phyloP scores from a whole-genome alignment of 805 yeast genomes.

The Barnettozyma botsteinii region DNA sequence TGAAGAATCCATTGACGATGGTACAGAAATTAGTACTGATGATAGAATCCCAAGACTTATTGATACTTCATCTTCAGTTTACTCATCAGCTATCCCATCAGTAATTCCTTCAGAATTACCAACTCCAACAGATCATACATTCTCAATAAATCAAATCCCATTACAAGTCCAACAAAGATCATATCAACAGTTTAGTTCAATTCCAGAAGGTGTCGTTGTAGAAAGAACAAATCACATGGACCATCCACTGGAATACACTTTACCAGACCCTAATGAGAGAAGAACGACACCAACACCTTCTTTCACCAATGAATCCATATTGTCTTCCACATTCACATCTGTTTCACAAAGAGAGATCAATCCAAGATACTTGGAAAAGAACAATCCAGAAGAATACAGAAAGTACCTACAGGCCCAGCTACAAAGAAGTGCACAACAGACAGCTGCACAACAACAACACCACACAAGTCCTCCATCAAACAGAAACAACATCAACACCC shows the following conservation, averaged over 20 bases:
- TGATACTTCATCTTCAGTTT: slow-evolving; percentile 22
- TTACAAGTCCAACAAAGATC: not conserved
- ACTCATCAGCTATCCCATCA: slow-evolving; percentile 21
- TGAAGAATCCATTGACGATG: too few species aligned
- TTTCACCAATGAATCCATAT: slow-evolving; percentile 28
- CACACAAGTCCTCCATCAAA: not conserved
- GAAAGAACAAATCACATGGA: slow-evolving; percentile 2
- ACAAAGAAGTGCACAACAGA: slow-evolving; percentile 1
- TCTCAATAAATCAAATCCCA: slow-evolving; percentile 11
- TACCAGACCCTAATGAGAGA: slow-evolving; percentile 22
- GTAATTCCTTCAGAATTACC: slow-evolving; percentile 14
- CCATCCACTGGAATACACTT: slow-evolving; percentile 12
- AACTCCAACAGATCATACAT: slow-evolving; percentile 13
- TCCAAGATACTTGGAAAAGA: slow-evolving; percentile 40
- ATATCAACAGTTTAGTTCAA: slow-evolving; percentile 3
- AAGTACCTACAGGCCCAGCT: slow-evolving; percentile 6
- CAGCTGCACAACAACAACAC: not conserved
- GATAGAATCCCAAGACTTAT: not conserved
- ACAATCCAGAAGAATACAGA: slow-evolving; percentile 19
- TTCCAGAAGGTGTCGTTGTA: slow-evolving; percentile 14
- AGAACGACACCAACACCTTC: slow-evolving; percentile 27
- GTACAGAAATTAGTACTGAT: slow-evolving; percentile 2
- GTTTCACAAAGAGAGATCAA: slow-evolving; percentile 73
- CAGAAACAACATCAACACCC: not conserved
- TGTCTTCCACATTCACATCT: slow-evolving; percentile 61